These are phyloP conservation scores for Lactarius hatsudake DNA, from an alignment of 768 basidiomycete species.

Conservation along the genomic window DNA sequence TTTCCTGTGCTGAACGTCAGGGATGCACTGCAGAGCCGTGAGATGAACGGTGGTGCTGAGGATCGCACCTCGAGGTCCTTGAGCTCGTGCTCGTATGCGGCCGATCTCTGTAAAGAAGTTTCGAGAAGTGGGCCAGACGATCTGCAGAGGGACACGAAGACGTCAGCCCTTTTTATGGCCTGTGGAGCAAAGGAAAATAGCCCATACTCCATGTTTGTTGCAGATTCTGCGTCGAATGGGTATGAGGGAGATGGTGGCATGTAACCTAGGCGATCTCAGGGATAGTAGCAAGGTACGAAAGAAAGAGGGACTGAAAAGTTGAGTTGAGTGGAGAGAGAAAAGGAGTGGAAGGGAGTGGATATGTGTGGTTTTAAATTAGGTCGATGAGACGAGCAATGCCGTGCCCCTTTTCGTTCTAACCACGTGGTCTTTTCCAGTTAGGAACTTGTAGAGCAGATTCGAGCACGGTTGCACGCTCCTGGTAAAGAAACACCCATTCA, in stretches of 20 bases:
- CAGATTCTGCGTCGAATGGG: conserved; percentile 10
- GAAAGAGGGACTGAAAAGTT: not conserved
- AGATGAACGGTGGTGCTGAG: not conserved
- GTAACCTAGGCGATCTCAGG: not conserved
- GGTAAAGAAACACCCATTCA: no score
- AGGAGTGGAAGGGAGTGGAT: not conserved
- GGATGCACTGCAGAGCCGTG: not conserved
- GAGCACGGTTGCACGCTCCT: no score
- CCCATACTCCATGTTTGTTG: not conserved
- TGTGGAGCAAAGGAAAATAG: not conserved
- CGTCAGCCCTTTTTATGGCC: not conserved
- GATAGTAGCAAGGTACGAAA: not conserved
- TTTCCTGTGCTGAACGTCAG: conserved; percentile 42
- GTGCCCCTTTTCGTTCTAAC: not conserved
- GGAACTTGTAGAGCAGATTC: no score
- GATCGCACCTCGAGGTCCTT: conserved; percentile 29
- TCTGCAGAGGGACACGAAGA: not conserved
- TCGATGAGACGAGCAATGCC: not conserved
- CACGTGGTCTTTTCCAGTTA: not conserved
- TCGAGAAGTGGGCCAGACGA: not conserved
- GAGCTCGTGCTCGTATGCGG: conserved; percentile 22
- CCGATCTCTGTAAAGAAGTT: not conserved
- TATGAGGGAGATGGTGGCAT: not conserved
- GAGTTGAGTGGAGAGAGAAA: not conserved
- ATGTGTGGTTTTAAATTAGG: not conserved